Evolutionary conservation across 2,329 filamentous ascomycete species (phyloP).

Genomic region (Tympanopsis confertula): DNA sequence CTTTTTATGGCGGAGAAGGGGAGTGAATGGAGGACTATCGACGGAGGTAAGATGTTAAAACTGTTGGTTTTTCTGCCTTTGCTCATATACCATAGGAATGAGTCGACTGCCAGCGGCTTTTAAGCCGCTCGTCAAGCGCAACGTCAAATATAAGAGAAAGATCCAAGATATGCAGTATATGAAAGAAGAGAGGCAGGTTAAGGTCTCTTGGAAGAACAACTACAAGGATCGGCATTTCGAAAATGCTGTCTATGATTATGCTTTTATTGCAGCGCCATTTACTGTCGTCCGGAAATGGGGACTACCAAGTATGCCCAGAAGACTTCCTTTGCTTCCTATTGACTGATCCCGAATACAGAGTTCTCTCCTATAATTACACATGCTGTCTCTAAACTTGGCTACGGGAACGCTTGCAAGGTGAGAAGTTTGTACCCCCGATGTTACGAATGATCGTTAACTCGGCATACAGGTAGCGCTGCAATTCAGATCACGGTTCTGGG

Average conservation of each 20-base stretch:
- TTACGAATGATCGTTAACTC: conserved; percentile 32
- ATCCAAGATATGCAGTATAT: conserved; percentile 45
- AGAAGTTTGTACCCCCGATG: too few relatives aligned
- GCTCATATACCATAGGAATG: conserved; percentile 16
- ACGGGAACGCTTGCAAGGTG: conserved; percentile 35
- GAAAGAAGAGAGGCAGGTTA: conserved; percentile 35
- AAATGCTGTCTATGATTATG: conserved; percentile 10
- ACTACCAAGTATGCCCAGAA: conserved; percentile 32
- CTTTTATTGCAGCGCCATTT: conserved; percentile 45
- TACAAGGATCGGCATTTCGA: conserved; percentile 24
- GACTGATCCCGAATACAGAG: conserved; percentile 21
- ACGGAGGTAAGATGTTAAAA: conserved; percentile 25
- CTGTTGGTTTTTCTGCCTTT: background rate
- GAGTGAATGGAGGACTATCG: conserved; percentile 53
- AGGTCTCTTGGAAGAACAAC: conserved; percentile 41
- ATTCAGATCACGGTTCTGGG: conserved; percentile 54
- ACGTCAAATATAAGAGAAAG: conserved; percentile 41
- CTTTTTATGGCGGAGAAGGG: conserved; percentile 49
- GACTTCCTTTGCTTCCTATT: too few relatives aligned
- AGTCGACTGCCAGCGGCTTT: conserved; percentile 51
- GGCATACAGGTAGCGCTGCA: conserved; percentile 50
- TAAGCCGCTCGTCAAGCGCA: conserved; percentile 44
- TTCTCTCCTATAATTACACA: conserved; percentile 28
- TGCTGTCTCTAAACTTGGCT: conserved; percentile 33
- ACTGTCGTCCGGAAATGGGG: conserved; percentile 51